These are phyloP conservation scores for Knoxia roxburghii DNA, from an alignment of 257 asterid species.

Conservation along the genomic window DNA sequence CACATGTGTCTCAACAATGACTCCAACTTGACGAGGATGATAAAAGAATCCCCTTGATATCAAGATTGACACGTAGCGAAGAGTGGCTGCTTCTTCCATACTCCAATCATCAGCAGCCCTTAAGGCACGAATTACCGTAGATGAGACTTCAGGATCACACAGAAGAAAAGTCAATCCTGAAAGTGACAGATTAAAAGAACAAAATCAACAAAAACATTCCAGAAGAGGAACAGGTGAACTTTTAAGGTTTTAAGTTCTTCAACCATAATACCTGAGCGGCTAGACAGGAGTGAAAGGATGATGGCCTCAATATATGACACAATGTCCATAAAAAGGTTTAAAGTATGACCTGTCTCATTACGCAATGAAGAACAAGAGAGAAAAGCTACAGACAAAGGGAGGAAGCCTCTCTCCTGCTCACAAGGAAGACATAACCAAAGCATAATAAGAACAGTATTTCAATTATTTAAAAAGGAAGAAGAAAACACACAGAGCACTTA, in stretches of 20 bases:
- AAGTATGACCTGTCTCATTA: conserved; percentile 48
- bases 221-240: background rate
- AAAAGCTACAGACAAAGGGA: conserved; percentile 90
- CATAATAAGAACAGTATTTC: conserved; percentile 9
- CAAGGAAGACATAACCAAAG: conserved; percentile 19
- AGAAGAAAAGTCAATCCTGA: conserved; percentile 81
- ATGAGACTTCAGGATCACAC: conserved; percentile 64
- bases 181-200: conserved; percentile 25
- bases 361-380: conserved; percentile 71
- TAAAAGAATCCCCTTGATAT: conserved; percentile 76
- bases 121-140: conserved; percentile 58
- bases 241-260: conserved; percentile 1
- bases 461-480: background rate
- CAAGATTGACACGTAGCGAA: conserved; percentile 76
- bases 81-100: conserved; percentile 52
- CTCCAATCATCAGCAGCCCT: conserved; percentile 57
- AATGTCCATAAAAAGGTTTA: conserved; percentile 58
- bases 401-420: conserved; percentile 93
- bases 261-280: conserved; percentile 66
- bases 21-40: conserved; percentile 65
- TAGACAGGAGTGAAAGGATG: conserved; percentile 60
- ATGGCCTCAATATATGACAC: conserved; percentile 69
- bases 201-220: conserved; percentile 9
- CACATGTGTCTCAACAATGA: conserved; percentile 72
- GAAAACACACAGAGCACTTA: background rate